Base-by-base conservation (phyloP, 768 basidiomycete species). In the Lactarius tabidus region DNA sequence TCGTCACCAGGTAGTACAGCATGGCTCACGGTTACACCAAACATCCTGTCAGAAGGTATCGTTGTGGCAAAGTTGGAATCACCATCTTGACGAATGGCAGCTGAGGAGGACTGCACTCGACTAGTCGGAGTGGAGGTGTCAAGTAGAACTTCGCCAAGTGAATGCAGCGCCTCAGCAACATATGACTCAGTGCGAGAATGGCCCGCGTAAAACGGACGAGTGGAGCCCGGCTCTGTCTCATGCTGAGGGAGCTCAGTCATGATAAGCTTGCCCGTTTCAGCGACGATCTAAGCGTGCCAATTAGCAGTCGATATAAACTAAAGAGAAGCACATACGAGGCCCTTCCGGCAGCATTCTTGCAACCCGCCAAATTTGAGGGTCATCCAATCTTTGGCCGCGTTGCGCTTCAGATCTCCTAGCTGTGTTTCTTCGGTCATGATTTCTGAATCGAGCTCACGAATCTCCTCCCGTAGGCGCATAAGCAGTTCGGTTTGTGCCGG, bases 281-380 rank as follows among this genome's bases (percentile, higher is more conserved):
- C 84, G n/a, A 78, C 74, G 65, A 87, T 83, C 83, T 84, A 64
- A 5, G 60, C 17, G 12, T 10, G 43, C 29, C 48, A 59, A 48
- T 66, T 53, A 63, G 57, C 38, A n/a, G 52, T 28, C 8, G 35
- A 33, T 3, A 51, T 51, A 14, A 54, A 20, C 35, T 38, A 41
- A 56, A 43, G 36, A 48, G 17, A n/a, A 60, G 15, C 29, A 74
- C 79, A 62, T 57, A 81, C 80, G 17, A 75, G 77, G 62, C 91
- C 89, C 76, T 92, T 95, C 77, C 95, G 90, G 60, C 88, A 89
- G 63, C 85, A 86, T 74, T 97, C 95, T 53, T 87, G 75, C 52
- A 96, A 75, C 7, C 91, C 94, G 28, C 92, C 93, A 72, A 95
- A 95, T 77, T 96, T 95, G 70, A 91, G 76, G 1, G 84, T 84